Conservation (phyloP, 495 filamentous ascomycete species). For the Penicillium antarcticum region DNA sequence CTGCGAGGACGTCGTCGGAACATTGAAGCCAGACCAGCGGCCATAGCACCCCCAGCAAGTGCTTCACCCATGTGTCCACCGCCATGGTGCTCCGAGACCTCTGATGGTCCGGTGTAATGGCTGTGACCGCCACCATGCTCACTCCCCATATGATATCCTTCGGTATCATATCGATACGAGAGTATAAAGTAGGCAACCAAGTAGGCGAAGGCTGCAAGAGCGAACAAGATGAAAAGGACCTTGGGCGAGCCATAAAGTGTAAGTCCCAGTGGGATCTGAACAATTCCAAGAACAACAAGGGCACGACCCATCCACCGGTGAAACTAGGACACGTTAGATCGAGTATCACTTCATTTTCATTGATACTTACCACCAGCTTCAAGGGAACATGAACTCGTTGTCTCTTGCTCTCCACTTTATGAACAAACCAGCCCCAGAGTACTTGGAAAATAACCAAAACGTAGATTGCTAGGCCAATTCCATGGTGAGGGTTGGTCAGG, state of each 20-base stretch:
- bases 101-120: slow-evolving; percentile 44
- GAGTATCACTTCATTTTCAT: background rate
- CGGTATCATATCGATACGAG: slow-evolving; percentile 57
- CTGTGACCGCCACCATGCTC: slow-evolving; percentile 53
- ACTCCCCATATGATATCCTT: slow-evolving; percentile 43
- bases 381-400: slow-evolving; percentile 56
- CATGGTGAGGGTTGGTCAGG: slow-evolving; percentile 91
- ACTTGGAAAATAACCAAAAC: slow-evolving; percentile 77
- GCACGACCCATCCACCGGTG: slow-evolving; percentile 85
- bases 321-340: slow-evolving; percentile 34
- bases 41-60: slow-evolving; percentile 54
- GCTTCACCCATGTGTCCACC: slow-evolving; percentile 25
- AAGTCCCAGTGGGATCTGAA: slow-evolving; percentile 85
- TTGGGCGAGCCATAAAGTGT: slow-evolving; percentile 91
- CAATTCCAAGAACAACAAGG: slow-evolving; percentile 74
- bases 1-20: slow-evolving; percentile 42
- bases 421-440: slow-evolving; percentile 70
- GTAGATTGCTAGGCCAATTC: slow-evolving; percentile 89
- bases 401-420: slow-evolving; percentile 59
- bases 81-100: slow-evolving; percentile 29
- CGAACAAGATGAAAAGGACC: slow-evolving; percentile 77
- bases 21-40: slow-evolving; percentile 58
- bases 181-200: slow-evolving; percentile 70
- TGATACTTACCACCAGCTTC: slow-evolving; percentile 61
- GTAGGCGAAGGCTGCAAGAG: slow-evolving; percentile 66